Percentiles rank a stretch among this genome's conserved stretches.
These are phyloP conservation scores for Candida khao-thaluensis DNA, from an alignment of 805 yeast genomes.

Conservation along the genomic window DNA sequence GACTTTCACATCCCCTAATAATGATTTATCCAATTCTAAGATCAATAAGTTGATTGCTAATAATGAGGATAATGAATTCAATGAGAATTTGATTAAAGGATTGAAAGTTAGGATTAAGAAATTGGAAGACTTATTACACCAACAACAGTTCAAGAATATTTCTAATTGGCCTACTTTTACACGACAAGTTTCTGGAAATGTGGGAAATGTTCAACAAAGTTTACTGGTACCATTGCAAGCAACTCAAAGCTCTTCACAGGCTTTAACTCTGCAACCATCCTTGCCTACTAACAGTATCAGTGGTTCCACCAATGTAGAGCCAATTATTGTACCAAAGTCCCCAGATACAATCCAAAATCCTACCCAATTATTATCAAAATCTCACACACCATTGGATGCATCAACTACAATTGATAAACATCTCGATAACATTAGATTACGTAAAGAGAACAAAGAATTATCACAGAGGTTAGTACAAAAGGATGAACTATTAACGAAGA, in stretches of 20 bases:
- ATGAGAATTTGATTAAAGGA: constrained; percentile 49
- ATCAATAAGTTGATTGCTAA: constrained; percentile 15
- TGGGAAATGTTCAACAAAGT: not conserved
- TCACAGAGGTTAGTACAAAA: not conserved
- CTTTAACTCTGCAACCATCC: not conserved
- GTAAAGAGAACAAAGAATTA: constrained; percentile 28
- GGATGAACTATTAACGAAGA: not conserved
- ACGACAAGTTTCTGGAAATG: not conserved
- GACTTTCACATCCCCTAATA: constrained; percentile 22
- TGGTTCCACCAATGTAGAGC: not conserved
- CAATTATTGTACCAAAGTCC: no score
- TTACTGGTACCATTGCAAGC: not conserved
- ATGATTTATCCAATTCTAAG: constrained; percentile 14
- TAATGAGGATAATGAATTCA: constrained; percentile 31
- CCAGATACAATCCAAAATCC: no score
- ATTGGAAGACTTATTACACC: constrained; percentile 75
- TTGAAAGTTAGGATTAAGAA: constrained; percentile 72
- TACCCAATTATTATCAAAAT: constrained; percentile 26
- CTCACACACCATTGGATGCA: constrained; percentile 28
- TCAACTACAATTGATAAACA: constrained; percentile 42
- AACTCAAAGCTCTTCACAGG: not conserved
- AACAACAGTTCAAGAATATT: constrained; percentile 60
- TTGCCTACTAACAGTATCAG: not conserved
- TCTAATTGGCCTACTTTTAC: constrained; percentile 44
- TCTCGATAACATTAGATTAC: constrained; percentile 39